Conservation (phyloP, 495 filamentous ascomycete species). For the Neurospora sp. region DNA sequence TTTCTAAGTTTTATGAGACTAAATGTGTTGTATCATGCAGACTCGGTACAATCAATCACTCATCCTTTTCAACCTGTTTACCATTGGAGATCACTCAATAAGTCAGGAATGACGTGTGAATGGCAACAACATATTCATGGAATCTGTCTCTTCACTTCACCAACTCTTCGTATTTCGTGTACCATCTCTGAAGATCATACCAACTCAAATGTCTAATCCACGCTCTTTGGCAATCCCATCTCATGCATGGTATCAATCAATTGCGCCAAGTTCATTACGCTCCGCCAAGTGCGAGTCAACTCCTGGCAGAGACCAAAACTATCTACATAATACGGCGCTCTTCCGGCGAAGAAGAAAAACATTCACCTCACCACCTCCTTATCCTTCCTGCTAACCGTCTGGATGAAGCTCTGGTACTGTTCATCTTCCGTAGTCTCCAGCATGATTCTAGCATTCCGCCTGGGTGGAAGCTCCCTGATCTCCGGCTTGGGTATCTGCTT, state of each 20-base stretch:
- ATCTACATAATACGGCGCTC: not conserved
- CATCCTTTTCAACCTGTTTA: too few species aligned
- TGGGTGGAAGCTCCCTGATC: conserved; percentile 16
- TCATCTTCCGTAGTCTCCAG: conserved; percentile 31
- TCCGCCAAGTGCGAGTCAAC: not conserved
- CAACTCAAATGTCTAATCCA: not conserved
- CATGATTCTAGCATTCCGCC: conserved; percentile 21
- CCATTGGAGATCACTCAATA: too few species aligned
- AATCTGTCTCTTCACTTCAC: not conserved
- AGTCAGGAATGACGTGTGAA: too few species aligned
- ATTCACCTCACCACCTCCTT: conserved; percentile 2
- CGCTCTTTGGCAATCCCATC: not conserved
- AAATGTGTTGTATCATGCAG: not conserved
- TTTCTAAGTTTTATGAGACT: not conserved
- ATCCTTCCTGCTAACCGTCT: conserved; percentile 25
- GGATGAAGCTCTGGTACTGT: conserved; percentile 39
- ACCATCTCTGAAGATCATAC: not conserved
- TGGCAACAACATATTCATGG: too few species aligned
- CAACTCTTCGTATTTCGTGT: not conserved
- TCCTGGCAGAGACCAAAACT: not conserved
- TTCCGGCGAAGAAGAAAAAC: not conserved
- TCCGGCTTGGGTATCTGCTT: conserved; percentile 14
- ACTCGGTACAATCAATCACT: too few species aligned
- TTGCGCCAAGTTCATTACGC: not conserved
- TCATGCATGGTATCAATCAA: not conserved